phyloP scores from a whole-genome alignment of 305 asterid genomes.

The Fraxinus greggii region DNA sequence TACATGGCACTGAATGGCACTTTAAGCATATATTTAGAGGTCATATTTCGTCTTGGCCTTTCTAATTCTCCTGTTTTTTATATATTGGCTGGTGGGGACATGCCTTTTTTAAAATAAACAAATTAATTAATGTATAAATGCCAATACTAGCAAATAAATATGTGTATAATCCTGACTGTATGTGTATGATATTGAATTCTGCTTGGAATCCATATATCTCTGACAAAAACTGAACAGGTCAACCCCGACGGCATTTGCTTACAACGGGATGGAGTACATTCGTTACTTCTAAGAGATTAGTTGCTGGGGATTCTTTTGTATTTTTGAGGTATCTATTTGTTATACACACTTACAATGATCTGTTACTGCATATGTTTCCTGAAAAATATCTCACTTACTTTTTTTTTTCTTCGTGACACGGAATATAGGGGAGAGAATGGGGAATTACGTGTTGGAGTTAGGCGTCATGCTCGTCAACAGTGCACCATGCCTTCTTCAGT shows the following conservation, averaged over 20 bases:
- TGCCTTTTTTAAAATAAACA: not conserved
- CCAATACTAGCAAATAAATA: not conserved
- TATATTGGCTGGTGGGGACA: conserved; percentile 2
- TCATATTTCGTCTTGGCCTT: conserved; percentile 18
- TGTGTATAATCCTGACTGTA: not conserved
- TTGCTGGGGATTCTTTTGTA: conserved; percentile 90
- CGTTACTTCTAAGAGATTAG: conserved; percentile 84
- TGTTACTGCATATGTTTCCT: not conserved
- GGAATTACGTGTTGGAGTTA: conserved; percentile 82
- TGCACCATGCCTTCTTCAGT: conserved; percentile 88
- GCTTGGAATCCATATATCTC: not conserved
- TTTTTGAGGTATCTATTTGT: conserved; percentile 62
- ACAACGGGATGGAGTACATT: conserved; percentile 99
- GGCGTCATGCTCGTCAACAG: conserved; percentile 70
- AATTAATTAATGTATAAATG: not conserved
- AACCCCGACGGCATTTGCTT: conserved; percentile 93
- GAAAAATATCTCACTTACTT: not conserved
- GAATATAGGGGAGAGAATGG: conserved; percentile 69
- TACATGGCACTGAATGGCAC: conserved; percentile 82
- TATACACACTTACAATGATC: not conserved
- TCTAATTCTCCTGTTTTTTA: not conserved
- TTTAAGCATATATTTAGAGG: conserved; percentile 98
- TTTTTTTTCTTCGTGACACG: not conserved
- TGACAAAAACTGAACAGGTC: conserved; percentile 49
- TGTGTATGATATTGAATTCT: not conserved